Evolutionary conservation across 2,329 filamentous ascomycete species (phyloP).

Genomic region (Calonectria honghensis): DNA sequence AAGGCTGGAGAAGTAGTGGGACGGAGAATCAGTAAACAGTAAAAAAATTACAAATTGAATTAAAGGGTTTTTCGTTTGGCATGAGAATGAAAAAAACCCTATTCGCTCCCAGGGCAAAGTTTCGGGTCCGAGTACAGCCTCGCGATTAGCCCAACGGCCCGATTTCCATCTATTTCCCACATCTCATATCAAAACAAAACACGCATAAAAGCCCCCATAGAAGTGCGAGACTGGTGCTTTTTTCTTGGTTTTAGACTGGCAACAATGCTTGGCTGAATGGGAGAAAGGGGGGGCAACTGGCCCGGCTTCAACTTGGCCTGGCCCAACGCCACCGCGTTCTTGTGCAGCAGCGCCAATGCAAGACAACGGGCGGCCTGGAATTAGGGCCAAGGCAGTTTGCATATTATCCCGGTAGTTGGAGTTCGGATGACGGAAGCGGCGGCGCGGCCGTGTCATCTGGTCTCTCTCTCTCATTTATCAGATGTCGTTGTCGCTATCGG

Average conservation of each 20-base stretch:
- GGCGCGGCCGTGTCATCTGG: background rate
- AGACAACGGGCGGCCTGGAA: constrained; percentile 13
- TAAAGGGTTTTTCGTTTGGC: background rate
- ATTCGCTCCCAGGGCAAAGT: background rate
- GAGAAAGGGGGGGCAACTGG: background rate
- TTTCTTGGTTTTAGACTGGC: background rate
- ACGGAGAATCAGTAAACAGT: background rate
- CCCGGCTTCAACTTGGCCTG: background rate
- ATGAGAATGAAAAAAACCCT: background rate
- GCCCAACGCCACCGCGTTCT: constrained; percentile 13
- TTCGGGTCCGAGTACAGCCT: background rate
- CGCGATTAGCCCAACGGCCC: background rate
- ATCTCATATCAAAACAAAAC: background rate
- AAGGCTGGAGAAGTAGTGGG: background rate
- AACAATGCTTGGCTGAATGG: too few relatives aligned
- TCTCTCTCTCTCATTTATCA: background rate
- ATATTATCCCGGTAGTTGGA: background rate
- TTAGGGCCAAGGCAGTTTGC: background rate
- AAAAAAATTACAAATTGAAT: background rate
- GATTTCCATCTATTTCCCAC: background rate
- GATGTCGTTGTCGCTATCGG: background rate
- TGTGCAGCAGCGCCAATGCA: constrained; percentile 5
- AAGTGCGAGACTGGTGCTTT: background rate
- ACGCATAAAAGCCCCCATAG: background rate
- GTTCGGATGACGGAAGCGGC: constrained; percentile 6